Conservation (phyloP, 768 basidiomycete genomes). For the Mycena leptocephala region DNA sequence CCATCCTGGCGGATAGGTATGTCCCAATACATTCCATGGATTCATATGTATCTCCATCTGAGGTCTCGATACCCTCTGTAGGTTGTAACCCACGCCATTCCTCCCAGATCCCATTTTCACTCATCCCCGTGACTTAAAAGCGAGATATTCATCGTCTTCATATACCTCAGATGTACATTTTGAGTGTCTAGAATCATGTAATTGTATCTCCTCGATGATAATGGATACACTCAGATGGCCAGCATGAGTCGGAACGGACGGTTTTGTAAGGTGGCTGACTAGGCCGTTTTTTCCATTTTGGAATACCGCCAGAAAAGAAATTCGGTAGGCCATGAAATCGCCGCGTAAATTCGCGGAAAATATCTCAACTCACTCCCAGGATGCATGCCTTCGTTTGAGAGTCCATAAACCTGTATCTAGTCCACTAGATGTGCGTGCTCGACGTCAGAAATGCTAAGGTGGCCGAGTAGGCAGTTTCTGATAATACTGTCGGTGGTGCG, state of each 20-base stretch:
- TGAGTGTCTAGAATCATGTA: too few relatives aligned
- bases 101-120: not conserved
- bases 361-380: too few relatives aligned
- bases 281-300: not conserved
- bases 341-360: not conserved
- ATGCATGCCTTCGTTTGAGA: not conserved
- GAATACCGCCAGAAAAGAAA: not conserved
- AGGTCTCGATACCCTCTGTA: not conserved
- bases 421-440: not conserved
- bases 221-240: not conserved
- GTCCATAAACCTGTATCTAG: not conserved
- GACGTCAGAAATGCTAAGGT: constrained; percentile 7
- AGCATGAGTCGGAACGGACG: not conserved
- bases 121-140: not conserved
- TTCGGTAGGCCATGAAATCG: not conserved
- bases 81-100: not conserved
- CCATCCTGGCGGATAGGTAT: not conserved
- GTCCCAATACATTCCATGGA: not conserved
- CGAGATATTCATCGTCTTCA: too few relatives aligned
- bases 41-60: not conserved
- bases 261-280: constrained; percentile 1
- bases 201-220: too few relatives aligned
- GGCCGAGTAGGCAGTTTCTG: constrained; percentile 7
- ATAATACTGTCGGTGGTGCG: too few relatives aligned
- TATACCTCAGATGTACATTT: too few relatives aligned